A percentile compares a stretch with the other conserved stretches of the same genome.
phyloP scores from a whole-genome alignment of 2,329 filamentous ascomycete species.

The Apiospora koreana region DNA sequence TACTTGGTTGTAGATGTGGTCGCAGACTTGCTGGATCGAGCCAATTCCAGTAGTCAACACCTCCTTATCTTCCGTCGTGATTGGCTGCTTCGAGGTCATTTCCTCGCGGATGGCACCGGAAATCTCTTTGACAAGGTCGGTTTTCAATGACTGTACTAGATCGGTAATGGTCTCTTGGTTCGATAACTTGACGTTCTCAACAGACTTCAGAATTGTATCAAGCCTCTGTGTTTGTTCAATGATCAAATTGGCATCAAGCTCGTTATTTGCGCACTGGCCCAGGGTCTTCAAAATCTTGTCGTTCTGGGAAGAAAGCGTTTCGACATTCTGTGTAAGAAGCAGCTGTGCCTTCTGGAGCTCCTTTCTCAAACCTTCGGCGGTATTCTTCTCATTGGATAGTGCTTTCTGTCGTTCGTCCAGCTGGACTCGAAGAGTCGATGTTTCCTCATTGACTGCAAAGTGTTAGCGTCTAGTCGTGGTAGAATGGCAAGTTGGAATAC shows the following conservation, averaged over 20 bases:
- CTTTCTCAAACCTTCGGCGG: not conserved
- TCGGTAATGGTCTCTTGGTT: not conserved
- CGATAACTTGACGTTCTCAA: conserved; percentile 8
- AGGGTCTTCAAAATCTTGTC: conserved; percentile 12
- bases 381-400: conserved; percentile 9
- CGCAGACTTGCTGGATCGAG: conserved; percentile 1
- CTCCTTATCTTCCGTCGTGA: not conserved
- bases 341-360: conserved; percentile 12
- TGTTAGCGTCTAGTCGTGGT: not conserved
- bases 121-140: not conserved
- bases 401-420: conserved; percentile 12
- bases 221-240: not conserved
- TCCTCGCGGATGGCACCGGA: not conserved
- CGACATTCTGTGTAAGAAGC: not conserved
- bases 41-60: not conserved
- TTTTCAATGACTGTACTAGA: not conserved
- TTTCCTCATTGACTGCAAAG: not conserved
- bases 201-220: not conserved
- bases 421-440: not conserved
- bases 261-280: not conserved
- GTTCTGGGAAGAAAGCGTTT: not conserved
- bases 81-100: not conserved
- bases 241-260: not conserved
- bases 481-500: not conserved
- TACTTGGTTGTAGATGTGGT: conserved; percentile 9